Base-by-base conservation (phyloP, 257 asterid genomes). In the Gentiana dahurica region DNA sequence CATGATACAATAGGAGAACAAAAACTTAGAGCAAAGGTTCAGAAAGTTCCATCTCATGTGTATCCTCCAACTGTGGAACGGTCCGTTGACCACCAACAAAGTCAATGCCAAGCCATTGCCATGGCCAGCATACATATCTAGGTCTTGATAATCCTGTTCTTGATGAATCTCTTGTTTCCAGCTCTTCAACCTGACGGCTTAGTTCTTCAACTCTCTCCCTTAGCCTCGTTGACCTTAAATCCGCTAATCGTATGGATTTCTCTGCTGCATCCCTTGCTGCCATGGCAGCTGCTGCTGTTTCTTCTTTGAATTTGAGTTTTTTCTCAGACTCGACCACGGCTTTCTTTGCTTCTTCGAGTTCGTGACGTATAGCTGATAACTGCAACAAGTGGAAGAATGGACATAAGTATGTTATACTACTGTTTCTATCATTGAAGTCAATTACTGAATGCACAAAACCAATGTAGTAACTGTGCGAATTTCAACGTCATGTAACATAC, bases 31-130 rank as follows among this genome's bases (percentile, higher is more conserved):
- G 72, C 68, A 92, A 82, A 53, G 97, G 98, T 75, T 92, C 98
- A 48, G 97, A 88, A 55, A 92, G 97, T 78, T 92, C 99, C 99
- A 92, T 92, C 73, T 92, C 97, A 43, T 85, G 83, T 44, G 94
- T 78, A 67, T 71, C 54, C 68, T 69, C 81, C 65, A 63, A 75
- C 35, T 73, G 86, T 12, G 63, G 53, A 55, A 69, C 80, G 2
- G 85, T 15, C 12, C 74, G 82, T 4, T 67, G 82, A 45, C 77
- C 5, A 15, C 91, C 91, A 9, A 76, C 86, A 43, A 76, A 78
- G 71, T 92, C 90, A 80, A 92, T 64, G 13, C 99, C 99, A 6
- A 92, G 94, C 99, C 99, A 88, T 65, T 92, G 86, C 99, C 99
- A 88, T 1, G 99, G 99, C 99, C 99, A 92, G 66, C 97, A 83